Conservation (phyloP, 768 basidiomycete species). For the Agrocybe chaxingu region DNA sequence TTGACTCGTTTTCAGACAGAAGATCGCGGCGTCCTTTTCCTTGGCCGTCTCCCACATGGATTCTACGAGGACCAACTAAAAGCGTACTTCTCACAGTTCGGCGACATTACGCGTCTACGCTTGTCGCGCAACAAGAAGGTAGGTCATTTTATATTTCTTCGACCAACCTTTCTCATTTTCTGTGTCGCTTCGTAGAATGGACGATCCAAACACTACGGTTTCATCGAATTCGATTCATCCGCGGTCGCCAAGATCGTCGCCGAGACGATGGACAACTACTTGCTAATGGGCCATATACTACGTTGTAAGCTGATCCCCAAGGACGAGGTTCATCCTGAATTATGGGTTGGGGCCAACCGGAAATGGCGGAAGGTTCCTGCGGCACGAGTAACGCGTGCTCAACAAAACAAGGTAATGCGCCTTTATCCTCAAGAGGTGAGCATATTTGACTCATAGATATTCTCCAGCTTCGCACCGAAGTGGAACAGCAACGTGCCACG, state of each 20-base stretch:
- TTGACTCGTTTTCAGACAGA: conserved; percentile 30
- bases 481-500: conserved; percentile 61
- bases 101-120: conserved; percentile 81
- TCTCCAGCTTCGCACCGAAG: conserved; percentile 66
- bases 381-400: conserved; percentile 64
- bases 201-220: conserved; percentile 94
- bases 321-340: conserved; percentile 85
- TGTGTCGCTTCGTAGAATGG: conserved; percentile 62
- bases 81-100: conserved; percentile 94
- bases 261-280: conserved; percentile 99
- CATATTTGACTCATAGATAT: background rate
- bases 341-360: conserved; percentile 97
- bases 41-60: conserved; percentile 92
- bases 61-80: conserved; percentile 96
- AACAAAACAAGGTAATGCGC: conserved; percentile 75
- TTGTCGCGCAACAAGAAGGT: conserved; percentile 95
- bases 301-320: conserved; percentile 87
- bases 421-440: background rate
- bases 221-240: conserved; percentile 89
- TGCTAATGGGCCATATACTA: conserved; percentile 91
- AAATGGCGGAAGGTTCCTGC: conserved; percentile 81
- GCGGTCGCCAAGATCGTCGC: conserved; percentile 92
- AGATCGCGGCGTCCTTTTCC: conserved; percentile 81
- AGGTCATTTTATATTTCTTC: background rate
- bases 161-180: conserved; percentile 1